Base-by-base conservation (phyloP, 2,329 filamentous ascomycete species). In the Botrytis hyacinthi region DNA sequence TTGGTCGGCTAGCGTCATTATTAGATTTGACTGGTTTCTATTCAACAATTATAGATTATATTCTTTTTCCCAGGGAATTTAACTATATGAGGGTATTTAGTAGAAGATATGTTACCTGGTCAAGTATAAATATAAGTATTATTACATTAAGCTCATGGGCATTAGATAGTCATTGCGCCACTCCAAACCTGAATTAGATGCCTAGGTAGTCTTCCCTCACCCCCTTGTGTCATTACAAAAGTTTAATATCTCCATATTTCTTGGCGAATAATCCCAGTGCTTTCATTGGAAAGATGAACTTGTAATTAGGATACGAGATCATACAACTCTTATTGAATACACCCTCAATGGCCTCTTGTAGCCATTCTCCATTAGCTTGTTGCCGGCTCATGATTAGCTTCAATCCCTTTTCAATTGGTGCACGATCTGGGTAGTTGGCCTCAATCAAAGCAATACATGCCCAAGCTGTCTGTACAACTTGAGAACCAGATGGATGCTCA, bases 281-380 rank as follows among this genome's bases (percentile, higher is more conserved):
- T 84, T 97, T 97, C 81, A 98, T 92, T 1, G 95, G 91, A 83
- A 98, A 99, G 74, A 92, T 93, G 82, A 97, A 96, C 85, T 98
- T 99, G 86, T 99, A 99, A 86, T 99, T 99, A 61, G 95, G 95
- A 81, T 99, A 99, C 0, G 94, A 96, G 77, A 99, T 99, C 94
- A 98, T 98, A 86, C 95, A 98, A 80, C 91, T 96, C 86, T 98
- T 97, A 84, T 99, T 99, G 84, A 99, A 99, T 18, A 99, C 96
- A 3, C 96, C 96, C 82, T 99, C 96, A 78, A 99, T 98, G 0
- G 92, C 91, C 83, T 98, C 96, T 81, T 98, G 95, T 77, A 93
- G 81, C 96, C 96, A 99, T 84, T 98, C 95, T 48, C 96, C 96
- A 80, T 97, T 97, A 4, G 86, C 81, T 82, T 94, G 91, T 84